A percentile compares a stretch with the other conserved stretches of the same genome.
Conservation (phyloP, 495 filamentous ascomycete species). For the Aspergillus ostianus region DNA sequence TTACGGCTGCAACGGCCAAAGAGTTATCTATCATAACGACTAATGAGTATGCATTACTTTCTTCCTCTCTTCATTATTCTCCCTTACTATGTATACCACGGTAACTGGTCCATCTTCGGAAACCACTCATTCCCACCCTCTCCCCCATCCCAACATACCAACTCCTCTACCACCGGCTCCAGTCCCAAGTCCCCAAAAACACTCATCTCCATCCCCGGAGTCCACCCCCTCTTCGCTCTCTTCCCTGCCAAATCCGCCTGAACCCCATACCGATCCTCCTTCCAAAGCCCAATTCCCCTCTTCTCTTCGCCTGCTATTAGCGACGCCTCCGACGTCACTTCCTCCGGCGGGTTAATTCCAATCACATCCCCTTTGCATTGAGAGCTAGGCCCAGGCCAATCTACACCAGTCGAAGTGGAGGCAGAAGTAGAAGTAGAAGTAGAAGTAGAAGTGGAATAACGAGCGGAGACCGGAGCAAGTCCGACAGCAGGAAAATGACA, state of each 20-base stretch:
- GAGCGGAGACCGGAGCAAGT: conserved; percentile 23
- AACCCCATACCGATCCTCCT: conserved; percentile 44
- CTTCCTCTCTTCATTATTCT: no score
- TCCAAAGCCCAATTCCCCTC: conserved; percentile 46
- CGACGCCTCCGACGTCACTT: conserved; percentile 46
- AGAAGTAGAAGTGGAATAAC: no score
- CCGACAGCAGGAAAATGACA: conserved; percentile 67
- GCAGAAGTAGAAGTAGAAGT: no score
- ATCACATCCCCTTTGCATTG: conserved; percentile 48
- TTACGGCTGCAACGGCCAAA: neutral
- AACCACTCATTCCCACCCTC: conserved; percentile 37
- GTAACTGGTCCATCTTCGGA: conserved; percentile 31
- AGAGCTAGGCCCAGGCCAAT: conserved; percentile 18
- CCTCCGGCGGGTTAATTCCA: conserved; percentile 68
- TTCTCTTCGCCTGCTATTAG: conserved; percentile 40
- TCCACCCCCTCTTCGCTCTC: conserved; percentile 42
- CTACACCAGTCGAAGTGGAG: neutral
- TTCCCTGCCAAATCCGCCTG: conserved; percentile 35
- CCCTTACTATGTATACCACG: conserved; percentile 33
- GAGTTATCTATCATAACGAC: conserved; percentile 13
- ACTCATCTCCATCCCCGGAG: conserved; percentile 22
- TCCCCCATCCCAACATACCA: conserved; percentile 43
- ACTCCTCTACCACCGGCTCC: conserved; percentile 31
- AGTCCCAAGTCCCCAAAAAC: conserved; percentile 27
- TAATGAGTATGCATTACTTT: conserved; percentile 11